Conservation (phyloP, 2,329 filamentous ascomycete species). For the Phyllosticta ampelicida region DNA sequence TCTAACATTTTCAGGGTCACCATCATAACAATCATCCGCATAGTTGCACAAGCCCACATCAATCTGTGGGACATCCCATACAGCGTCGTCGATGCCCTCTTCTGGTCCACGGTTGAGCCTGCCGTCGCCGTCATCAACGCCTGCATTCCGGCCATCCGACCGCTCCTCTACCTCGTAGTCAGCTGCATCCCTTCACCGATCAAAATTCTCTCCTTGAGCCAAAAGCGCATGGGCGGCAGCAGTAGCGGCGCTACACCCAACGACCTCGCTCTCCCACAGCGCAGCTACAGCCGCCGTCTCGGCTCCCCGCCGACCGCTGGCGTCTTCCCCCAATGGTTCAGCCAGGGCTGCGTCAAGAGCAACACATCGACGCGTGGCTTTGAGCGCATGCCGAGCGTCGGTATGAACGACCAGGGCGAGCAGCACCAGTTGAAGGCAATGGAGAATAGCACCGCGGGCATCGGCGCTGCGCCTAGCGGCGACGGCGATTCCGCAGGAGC, state of each 20-base stretch:
- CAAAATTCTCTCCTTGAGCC: not conserved
- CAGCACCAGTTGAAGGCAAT: not conserved
- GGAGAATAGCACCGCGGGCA: not conserved
- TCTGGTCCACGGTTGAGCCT: conserved; percentile 31
- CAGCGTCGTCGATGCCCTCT: conserved; percentile 23
- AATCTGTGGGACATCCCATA: conserved; percentile 28
- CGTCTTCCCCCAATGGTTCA: not conserved
- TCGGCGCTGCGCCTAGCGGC: not conserved
- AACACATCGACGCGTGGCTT: not conserved
- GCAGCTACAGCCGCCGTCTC: not conserved
- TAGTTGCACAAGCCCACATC: conserved; percentile 24
- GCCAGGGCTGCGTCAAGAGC: not conserved
- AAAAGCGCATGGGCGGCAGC: not conserved
- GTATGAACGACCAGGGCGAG: not conserved
- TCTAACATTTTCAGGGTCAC: conserved; percentile 20
- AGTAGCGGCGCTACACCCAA: not conserved
- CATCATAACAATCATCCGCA: conserved; percentile 27
- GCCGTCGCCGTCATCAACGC: conserved; percentile 29
- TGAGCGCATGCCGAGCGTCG: not conserved
- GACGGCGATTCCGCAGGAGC: not conserved
- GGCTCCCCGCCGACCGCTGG: not conserved
- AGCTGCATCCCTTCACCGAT: not conserved
- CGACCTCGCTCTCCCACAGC: not conserved
- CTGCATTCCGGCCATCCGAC: conserved; percentile 33
- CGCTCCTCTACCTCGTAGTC: conserved; percentile 20